A percentile compares a stretch with the other conserved stretches of the same genome.
Conservation (phyloP, 805 yeast species). For the Starmerella scarabaei region DNA sequence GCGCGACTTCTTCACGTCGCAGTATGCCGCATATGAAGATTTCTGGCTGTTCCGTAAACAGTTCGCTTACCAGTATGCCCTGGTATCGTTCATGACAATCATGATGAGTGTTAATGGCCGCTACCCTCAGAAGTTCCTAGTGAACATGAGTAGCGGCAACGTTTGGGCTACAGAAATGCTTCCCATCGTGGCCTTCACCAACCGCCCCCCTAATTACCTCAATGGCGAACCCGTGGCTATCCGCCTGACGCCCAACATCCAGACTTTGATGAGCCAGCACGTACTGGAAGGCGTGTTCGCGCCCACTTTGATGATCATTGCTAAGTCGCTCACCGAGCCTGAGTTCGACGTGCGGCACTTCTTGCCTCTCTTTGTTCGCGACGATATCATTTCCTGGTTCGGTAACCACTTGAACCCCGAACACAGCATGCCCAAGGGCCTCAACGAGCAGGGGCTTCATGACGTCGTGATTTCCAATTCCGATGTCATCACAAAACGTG, state of each 20-base stretch:
- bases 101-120: slow-evolving; percentile 89
- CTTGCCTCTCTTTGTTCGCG: slow-evolving; percentile 86
- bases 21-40: slow-evolving; percentile 72
- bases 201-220: slow-evolving; percentile 71
- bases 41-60: slow-evolving; percentile 96
- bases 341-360: slow-evolving; percentile 86
- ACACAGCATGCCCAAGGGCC: slow-evolving; percentile 46
- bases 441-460: slow-evolving; percentile 68
- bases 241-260: slow-evolving; percentile 91
- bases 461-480: slow-evolving; percentile 83
- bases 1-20: slow-evolving; percentile 58
- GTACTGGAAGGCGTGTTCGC: slow-evolving; percentile 85
- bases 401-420: slow-evolving; percentile 44
- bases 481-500: slow-evolving; percentile 68
- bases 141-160: slow-evolving; percentile 68
- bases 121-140: slow-evolving; percentile 84
- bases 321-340: slow-evolving; percentile 79
- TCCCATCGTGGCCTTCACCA: slow-evolving; percentile 40
- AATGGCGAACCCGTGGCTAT: slow-evolving; percentile 92
- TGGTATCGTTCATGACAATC: slow-evolving; percentile 81
- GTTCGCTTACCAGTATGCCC: slow-evolving; percentile 87
- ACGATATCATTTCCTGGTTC: slow-evolving; percentile 90
- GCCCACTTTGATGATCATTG: slow-evolving; percentile 69
- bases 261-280: slow-evolving; percentile 85
- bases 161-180: slow-evolving; percentile 94